Percentiles rank a stretch among this genome's conserved stretches.
phyloP scores from a whole-genome alignment of 805 yeast genomes.

The Sungouiozyma ichnusensis region DNA sequence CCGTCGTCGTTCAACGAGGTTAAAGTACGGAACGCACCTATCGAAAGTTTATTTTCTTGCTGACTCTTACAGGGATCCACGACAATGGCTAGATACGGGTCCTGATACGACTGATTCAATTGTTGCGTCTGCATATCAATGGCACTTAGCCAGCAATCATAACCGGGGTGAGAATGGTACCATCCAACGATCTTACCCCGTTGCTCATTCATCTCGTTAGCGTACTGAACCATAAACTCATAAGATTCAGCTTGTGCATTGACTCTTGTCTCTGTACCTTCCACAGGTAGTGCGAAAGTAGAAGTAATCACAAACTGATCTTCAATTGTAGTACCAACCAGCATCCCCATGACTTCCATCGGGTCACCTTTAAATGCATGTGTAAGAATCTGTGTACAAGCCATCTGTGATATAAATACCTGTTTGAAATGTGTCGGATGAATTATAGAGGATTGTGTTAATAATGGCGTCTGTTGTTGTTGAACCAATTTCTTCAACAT shows the following conservation, averaged over 20 bases:
- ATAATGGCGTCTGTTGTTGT: neutral
- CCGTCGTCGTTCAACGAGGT: slow-evolving; percentile 27
- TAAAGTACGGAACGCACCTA: slow-evolving; percentile 81
- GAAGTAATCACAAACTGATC: slow-evolving; percentile 61
- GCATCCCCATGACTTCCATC: slow-evolving; percentile 92
- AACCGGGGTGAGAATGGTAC: slow-evolving; percentile 99
- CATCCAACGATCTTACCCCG: slow-evolving; percentile 74
- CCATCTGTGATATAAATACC: slow-evolving; percentile 49
- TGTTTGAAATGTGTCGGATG: slow-evolving; percentile 9
- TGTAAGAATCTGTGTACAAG: slow-evolving; percentile 61
- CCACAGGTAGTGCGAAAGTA: slow-evolving; percentile 80
- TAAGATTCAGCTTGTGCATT: slow-evolving; percentile 91
- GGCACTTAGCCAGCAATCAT: slow-evolving; percentile 92
- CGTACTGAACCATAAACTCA: slow-evolving; percentile 85
- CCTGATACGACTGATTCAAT: slow-evolving; percentile 79
- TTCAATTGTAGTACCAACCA: slow-evolving; percentile 62
- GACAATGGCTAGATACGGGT: slow-evolving; percentile 83
- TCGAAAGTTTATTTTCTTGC: slow-evolving; percentile 56
- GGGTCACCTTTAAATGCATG: slow-evolving; percentile 81
- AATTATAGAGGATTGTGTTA: neutral
- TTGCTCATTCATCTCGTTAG: slow-evolving; percentile 39
- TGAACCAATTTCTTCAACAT: neutral
- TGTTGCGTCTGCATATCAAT: slow-evolving; percentile 86
- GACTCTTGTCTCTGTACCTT: slow-evolving; percentile 92
- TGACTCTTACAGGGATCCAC: slow-evolving; percentile 70